phyloP scores from a whole-genome alignment of 2,329 filamentous ascomycete genomes.

The Didymella glomerata region DNA sequence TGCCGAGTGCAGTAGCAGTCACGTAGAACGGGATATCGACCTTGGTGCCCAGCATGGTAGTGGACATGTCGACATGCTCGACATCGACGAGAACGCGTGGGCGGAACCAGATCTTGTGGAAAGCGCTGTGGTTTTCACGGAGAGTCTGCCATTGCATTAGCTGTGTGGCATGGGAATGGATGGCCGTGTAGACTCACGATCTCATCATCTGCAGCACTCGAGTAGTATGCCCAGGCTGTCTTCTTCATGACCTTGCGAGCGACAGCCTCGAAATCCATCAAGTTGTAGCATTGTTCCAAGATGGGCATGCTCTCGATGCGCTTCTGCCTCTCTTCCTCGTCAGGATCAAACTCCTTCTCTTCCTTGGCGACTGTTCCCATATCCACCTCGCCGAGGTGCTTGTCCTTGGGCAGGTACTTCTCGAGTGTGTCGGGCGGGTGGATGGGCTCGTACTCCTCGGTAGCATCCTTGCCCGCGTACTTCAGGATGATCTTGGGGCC shows the following conservation, averaged over 20 bases:
- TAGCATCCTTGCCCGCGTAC: constrained; percentile 63
- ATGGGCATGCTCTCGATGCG: constrained; percentile 60
- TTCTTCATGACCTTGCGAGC: constrained; percentile 93
- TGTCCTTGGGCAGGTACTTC: constrained; percentile 55
- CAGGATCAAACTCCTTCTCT: constrained; percentile 58
- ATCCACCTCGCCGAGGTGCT: constrained; percentile 52
- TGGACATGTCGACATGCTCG: constrained; percentile 83
- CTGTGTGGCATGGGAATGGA: background rate
- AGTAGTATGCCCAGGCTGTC: constrained; percentile 97
- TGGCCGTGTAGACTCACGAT: constrained; percentile 65
- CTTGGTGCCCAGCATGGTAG: constrained; percentile 91
- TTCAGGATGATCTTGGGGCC: constrained; percentile 91
- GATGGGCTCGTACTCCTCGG: constrained; percentile 63
- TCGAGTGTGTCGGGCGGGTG: constrained; percentile 58
- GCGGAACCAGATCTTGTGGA: constrained; percentile 97
- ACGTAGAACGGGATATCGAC: constrained; percentile 92
- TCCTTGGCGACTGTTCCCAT: constrained; percentile 49
- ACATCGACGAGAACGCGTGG: constrained; percentile 90
- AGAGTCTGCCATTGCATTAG: constrained; percentile 69
- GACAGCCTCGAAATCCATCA: constrained; percentile 88
- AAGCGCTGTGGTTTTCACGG: constrained; percentile 93
- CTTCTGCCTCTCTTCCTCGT: constrained; percentile 77
- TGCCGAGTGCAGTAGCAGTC: constrained; percentile 93
- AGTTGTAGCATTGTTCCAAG: constrained; percentile 57
- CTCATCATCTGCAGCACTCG: constrained; percentile 88